Evolutionary conservation across 2,329 filamentous ascomycete species (phyloP).

Genomic region (Drechslerella coelobrocha): DNA sequence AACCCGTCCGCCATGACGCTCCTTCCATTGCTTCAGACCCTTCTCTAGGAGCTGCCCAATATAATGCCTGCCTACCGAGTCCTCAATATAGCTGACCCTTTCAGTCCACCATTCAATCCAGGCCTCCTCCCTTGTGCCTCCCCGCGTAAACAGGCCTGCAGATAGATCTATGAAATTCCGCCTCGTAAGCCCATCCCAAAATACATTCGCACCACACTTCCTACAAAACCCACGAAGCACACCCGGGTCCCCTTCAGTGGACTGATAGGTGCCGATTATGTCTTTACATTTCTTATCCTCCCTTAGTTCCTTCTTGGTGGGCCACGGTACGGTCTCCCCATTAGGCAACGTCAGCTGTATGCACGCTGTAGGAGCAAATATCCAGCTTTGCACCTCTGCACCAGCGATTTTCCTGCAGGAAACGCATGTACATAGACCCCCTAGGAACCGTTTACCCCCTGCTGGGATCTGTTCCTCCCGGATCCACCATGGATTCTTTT

Average conservation of each 20-base stretch:
- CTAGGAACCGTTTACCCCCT: constrained; percentile 24
- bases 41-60: constrained; percentile 15
- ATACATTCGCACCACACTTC: constrained; percentile 69
- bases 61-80: constrained; percentile 57
- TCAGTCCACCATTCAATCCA: constrained; percentile 70
- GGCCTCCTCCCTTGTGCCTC: constrained; percentile 65
- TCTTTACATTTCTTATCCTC: constrained; percentile 58
- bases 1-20: constrained; percentile 12
- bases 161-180: constrained; percentile 70
- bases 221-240: constrained; percentile 69
- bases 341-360: constrained; percentile 56
- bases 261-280: constrained; percentile 64
- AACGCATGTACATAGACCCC: constrained; percentile 64
- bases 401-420: constrained; percentile 69
- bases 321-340: constrained; percentile 16
- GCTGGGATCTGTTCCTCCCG: not conserved
- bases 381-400: constrained; percentile 71
- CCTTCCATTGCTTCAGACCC: constrained; percentile 24
- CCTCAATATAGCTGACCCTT: constrained; percentile 68
- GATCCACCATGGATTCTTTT: constrained; percentile 43
- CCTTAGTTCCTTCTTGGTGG: constrained; percentile 54
- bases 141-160: constrained; percentile 65
- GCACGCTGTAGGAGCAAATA: constrained; percentile 66
- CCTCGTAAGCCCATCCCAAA: constrained; percentile 66
- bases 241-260: constrained; percentile 59